phyloP scores from a whole-genome alignment of 495 filamentous ascomycete species.

The Penicillium turbatum region DNA sequence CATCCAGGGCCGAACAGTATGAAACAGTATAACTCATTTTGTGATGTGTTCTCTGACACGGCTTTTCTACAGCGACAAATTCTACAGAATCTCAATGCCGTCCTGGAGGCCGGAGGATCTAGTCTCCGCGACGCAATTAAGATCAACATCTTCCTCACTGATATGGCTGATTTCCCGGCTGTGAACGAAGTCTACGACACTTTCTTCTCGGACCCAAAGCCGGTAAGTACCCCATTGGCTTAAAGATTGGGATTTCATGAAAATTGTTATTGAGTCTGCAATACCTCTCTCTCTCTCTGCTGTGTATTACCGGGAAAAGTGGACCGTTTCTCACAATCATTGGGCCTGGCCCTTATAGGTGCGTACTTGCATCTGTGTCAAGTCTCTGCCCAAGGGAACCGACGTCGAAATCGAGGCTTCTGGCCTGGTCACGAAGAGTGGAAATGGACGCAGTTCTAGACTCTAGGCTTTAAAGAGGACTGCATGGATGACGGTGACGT shows the following conservation, averaged over 20 bases:
- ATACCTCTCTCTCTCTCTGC: background rate
- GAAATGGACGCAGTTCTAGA: constrained; percentile 11
- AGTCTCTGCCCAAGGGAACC: constrained; percentile 57
- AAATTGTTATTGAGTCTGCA: background rate
- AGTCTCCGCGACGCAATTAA: constrained; percentile 61
- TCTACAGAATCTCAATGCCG: constrained; percentile 58
- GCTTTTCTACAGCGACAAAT: constrained; percentile 38
- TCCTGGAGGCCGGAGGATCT: constrained; percentile 62
- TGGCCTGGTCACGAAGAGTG: constrained; percentile 17
- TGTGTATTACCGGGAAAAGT: background rate
- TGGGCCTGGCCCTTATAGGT: constrained; percentile 23
- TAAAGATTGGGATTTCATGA: background rate
- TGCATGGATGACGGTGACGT: constrained; percentile 1
- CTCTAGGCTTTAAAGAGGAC: constrained; percentile 9
- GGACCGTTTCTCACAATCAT: constrained; percentile 4
- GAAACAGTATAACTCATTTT: background rate
- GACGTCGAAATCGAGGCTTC: constrained; percentile 71
- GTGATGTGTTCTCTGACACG: background rate
- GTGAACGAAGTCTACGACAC: constrained; percentile 58
- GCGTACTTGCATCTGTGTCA: constrained; percentile 64
- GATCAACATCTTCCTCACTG: constrained; percentile 64
- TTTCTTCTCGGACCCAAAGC: constrained; percentile 53
- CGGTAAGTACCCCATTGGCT: constrained; percentile 25
- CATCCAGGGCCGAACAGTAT: constrained; percentile 53
- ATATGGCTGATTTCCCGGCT: constrained; percentile 63